These are phyloP conservation scores for Pycnococcus provasolii DNA, from an alignment of 139 green algal species.

Conservation along the genomic window DNA sequence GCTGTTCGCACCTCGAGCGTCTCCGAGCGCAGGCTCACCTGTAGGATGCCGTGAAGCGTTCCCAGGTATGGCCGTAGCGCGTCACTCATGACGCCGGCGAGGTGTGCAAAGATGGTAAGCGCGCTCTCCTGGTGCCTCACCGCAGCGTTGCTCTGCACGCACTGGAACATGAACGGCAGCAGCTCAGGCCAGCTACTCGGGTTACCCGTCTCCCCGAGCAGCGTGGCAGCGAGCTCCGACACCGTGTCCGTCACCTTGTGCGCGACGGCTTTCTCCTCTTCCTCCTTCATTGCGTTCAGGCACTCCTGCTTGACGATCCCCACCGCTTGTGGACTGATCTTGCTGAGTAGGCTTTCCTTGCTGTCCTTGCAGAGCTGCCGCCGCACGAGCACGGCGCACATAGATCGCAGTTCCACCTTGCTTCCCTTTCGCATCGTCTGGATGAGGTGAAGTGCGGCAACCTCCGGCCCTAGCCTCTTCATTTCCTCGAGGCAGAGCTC, in stretches of 20 bases:
- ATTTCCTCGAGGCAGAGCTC: constrained; percentile 59
- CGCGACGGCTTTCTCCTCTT: background rate
- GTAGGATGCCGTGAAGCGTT: constrained; percentile 36
- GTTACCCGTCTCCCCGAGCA: constrained; percentile 36
- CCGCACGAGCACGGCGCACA: constrained; percentile 39
- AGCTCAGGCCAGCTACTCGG: constrained; percentile 74
- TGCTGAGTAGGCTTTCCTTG: constrained; percentile 30
- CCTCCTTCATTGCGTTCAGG: background rate
- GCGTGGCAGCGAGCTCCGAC: constrained; percentile 59
- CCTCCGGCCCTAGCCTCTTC: constrained; percentile 49
- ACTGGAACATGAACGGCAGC: constrained; percentile 78
- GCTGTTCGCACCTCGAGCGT: constrained; percentile 52
- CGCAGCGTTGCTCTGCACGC: constrained; percentile 39
- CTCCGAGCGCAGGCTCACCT: constrained; percentile 19
- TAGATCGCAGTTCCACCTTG: constrained; percentile 43
- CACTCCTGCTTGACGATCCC: background rate
- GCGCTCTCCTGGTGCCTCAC: constrained; percentile 29
- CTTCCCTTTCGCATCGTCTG: constrained; percentile 41
- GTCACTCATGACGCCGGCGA: constrained; percentile 60
- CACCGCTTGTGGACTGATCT: background rate
- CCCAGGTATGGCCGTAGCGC: constrained; percentile 41
- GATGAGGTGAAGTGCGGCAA: constrained; percentile 34
- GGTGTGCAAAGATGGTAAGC: constrained; percentile 45
- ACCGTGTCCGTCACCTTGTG: constrained; percentile 69
- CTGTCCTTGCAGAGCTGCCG: constrained; percentile 28